Percentiles rank a stretch among this genome's conserved stretches.
phyloP scores from a whole-genome alignment of 495 filamentous ascomycete species.

The Cairneyella variabilis region DNA sequence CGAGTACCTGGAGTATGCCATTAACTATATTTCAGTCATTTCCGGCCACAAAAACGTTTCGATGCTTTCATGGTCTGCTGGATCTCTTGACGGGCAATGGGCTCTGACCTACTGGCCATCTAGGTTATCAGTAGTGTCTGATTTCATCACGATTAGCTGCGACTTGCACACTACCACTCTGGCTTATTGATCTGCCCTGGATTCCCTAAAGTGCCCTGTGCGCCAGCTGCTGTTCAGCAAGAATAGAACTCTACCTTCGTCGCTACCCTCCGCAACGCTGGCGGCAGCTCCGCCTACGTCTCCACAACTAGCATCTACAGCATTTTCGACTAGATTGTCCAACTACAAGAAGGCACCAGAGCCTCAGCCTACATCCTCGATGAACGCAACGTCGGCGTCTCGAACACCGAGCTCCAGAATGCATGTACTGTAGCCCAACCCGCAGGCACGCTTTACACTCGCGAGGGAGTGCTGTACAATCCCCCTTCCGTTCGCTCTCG shows the following conservation, averaged over 20 bases:
- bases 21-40: constrained; percentile 44
- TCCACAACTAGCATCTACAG: constrained; percentile 45
- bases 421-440: constrained; percentile 37
- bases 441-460: constrained; percentile 38
- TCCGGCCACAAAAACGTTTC: constrained; percentile 48
- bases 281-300: constrained; percentile 45
- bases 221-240: constrained; percentile 38
- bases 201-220: not conserved
- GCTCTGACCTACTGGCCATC: not conserved
- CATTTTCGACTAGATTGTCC: constrained; percentile 40
- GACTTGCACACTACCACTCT: not conserved
- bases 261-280: constrained; percentile 30
- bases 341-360: constrained; percentile 35
- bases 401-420: constrained; percentile 40
- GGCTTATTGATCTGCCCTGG: not conserved
- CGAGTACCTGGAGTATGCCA: constrained; percentile 34
- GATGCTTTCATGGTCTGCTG: constrained; percentile 31
- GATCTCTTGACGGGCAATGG: not conserved
- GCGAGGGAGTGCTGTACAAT: constrained; percentile 42
- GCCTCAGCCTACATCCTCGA: constrained; percentile 39
- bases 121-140: not conserved
- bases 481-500: constrained; percentile 38
- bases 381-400: constrained; percentile 32
- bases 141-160: not conserved
- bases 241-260: constrained; percentile 37